Percentiles rank a stretch among this genome's conserved stretches.
phyloP scores from a whole-genome alignment of 345 rosid genomes.

The Pugionium cornutum region DNA sequence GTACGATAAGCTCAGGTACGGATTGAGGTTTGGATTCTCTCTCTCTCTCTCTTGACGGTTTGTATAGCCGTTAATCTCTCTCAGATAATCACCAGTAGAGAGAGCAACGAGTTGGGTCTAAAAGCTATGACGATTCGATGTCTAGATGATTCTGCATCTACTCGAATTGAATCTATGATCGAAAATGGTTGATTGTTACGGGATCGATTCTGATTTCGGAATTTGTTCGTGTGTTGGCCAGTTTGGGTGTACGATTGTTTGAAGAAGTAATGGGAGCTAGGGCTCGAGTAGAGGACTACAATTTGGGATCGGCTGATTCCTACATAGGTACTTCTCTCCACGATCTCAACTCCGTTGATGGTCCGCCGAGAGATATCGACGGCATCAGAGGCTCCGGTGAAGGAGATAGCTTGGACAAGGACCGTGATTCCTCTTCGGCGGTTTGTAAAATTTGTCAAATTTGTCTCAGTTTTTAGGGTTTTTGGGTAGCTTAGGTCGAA shows the following conservation, averaged over 20 bases:
- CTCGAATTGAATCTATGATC: not conserved
- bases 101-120: slow-evolving; percentile 13
- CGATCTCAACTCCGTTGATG: slow-evolving; percentile 82
- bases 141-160: slow-evolving; percentile 14
- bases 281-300: slow-evolving; percentile 75
- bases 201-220: slow-evolving; percentile 13
- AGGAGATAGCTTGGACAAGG: slow-evolving; percentile 50
- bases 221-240: not conserved
- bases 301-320: slow-evolving; percentile 66
- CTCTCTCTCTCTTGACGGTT: slow-evolving; percentile 2
- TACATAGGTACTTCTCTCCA: slow-evolving; percentile 64
- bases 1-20: slow-evolving; percentile 48
- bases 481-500: slow-evolving; percentile 4
- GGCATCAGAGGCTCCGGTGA: slow-evolving; percentile 40
- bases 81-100: not conserved
- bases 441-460: slow-evolving; percentile 37
- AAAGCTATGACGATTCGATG: not conserved
- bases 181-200: slow-evolving; percentile 16
- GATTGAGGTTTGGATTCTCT: slow-evolving; percentile 51
- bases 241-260: not conserved
- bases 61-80: slow-evolving; percentile 45
- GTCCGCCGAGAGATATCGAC: slow-evolving; percentile 50
- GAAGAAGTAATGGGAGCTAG: slow-evolving; percentile 62
- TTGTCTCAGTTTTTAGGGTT: not conserved
- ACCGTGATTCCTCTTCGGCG: slow-evolving; percentile 53